Conservation (phyloP, 1,284 basidiomycete genomes). For the Malassezia globosa region DNA sequence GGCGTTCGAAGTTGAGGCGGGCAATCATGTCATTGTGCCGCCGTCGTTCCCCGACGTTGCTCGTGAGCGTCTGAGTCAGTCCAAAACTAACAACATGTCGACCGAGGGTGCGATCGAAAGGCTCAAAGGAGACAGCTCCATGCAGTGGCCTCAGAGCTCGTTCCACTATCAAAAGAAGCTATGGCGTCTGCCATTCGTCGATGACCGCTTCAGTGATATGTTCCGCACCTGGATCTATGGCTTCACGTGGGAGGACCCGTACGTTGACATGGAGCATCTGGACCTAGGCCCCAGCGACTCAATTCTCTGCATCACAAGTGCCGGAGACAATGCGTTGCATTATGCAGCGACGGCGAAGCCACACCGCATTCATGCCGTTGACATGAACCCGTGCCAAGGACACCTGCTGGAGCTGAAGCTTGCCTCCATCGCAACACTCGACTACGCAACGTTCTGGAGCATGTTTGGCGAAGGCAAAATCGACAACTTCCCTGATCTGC, state of each 20-base stretch:
- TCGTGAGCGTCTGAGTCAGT: slow-evolving; percentile 47
- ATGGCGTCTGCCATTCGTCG: slow-evolving; percentile 62
- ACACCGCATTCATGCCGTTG: slow-evolving; percentile 58
- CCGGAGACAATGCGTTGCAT: slow-evolving; percentile 70
- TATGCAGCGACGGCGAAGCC: slow-evolving; percentile 63
- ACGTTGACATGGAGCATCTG: slow-evolving; percentile 63
- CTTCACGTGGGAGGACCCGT: slow-evolving; percentile 71
- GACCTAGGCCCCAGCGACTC: slow-evolving; percentile 58
- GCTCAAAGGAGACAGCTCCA: slow-evolving; percentile 35
- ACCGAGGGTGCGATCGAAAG: slow-evolving; percentile 14
- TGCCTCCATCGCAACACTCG: slow-evolving; percentile 56
- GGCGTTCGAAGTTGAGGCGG: slow-evolving; percentile 62
- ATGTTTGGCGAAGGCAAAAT: slow-evolving; percentile 64
- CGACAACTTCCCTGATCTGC: slow-evolving; percentile 56
- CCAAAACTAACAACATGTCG: neutral
- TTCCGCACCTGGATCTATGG: slow-evolving; percentile 65
- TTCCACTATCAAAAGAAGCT: slow-evolving; percentile 63
- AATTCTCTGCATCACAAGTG: slow-evolving; percentile 66
- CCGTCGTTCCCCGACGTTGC: slow-evolving; percentile 41
- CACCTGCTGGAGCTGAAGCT: slow-evolving; percentile 70
- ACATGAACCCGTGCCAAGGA: slow-evolving; percentile 61
- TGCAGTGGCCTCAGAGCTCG: slow-evolving; percentile 54
- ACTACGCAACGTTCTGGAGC: slow-evolving; percentile 60
- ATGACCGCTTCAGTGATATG: slow-evolving; percentile 61
- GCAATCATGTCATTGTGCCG: slow-evolving; percentile 52